Conservation (phyloP, 495 filamentous ascomycete species). For the Cercophora newfieldiana region DNA sequence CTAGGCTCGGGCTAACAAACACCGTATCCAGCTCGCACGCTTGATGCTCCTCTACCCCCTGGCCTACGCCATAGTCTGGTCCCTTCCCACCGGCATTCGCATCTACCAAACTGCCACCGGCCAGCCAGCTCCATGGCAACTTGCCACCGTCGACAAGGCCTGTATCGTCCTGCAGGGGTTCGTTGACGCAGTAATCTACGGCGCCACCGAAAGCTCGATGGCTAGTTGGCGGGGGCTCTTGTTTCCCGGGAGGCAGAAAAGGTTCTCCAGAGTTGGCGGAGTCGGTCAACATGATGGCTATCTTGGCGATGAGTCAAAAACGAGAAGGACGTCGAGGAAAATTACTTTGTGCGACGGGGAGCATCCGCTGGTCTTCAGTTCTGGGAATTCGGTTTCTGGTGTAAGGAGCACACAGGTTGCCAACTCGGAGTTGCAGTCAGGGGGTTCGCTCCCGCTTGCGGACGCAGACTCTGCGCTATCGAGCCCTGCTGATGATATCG, state of each 20-base stretch:
- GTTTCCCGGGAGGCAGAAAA: neutral
- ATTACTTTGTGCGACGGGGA: neutral
- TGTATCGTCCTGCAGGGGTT: constrained; percentile 49
- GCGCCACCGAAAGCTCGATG: constrained; percentile 37
- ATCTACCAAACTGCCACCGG: constrained; percentile 42
- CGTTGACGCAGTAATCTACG: constrained; percentile 47
- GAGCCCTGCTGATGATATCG: neutral
- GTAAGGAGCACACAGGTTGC: neutral
- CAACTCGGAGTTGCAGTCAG: neutral
- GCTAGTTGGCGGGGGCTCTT: constrained; percentile 26
- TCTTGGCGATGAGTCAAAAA: neutral
- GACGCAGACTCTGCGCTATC: neutral
- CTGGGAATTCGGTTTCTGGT: neutral
- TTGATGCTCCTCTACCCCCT: constrained; percentile 49
- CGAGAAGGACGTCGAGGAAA: neutral
- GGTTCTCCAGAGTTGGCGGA: constrained; percentile 8
- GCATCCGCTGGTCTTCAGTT: neutral
- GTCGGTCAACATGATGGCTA: neutral
- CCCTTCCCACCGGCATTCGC: constrained; percentile 43
- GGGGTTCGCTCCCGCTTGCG: neutral
- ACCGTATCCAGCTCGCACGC: constrained; percentile 31
- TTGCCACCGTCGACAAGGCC: constrained; percentile 47
- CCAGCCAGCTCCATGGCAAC: constrained; percentile 36
- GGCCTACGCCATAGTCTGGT: constrained; percentile 47
- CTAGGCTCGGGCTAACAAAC: neutral